Evolutionary conservation across 2,329 filamentous ascomycete genomes (phyloP).

Genomic region (Cladosporium sp.): DNA sequence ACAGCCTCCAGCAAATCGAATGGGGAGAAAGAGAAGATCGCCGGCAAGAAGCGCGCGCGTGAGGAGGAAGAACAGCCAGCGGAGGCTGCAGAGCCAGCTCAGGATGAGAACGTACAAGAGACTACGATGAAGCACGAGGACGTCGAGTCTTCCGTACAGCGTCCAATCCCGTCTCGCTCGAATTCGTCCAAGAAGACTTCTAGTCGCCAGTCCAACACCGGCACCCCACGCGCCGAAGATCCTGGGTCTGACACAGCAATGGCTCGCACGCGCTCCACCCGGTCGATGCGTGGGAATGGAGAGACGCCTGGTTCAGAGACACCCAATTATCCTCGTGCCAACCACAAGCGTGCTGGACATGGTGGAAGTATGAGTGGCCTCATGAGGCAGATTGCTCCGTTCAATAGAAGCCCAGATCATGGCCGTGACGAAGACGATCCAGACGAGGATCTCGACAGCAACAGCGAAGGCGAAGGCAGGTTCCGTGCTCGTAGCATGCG

Average conservation of each 20-base stretch:
- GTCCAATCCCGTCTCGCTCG: conserved; percentile 21
- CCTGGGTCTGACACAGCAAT: conserved; percentile 29
- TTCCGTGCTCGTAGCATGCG: conserved; percentile 5
- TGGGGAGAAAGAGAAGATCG: conserved; percentile 20
- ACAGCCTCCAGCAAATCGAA: conserved; percentile 14
- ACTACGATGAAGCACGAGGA: conserved; percentile 14
- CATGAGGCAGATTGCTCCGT: conserved; percentile 36
- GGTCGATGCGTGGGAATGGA: conserved; percentile 34
- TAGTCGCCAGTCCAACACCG: conserved; percentile 44
- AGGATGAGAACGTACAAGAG: conserved; percentile 13
- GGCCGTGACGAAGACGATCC: conserved; percentile 35
- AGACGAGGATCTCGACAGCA: conserved; percentile 19
- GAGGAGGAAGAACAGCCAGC: conserved; percentile 16
- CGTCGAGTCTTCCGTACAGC: conserved; percentile 46
- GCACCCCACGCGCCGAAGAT: conserved; percentile 38
- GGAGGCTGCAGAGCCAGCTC: conserved; percentile 14
- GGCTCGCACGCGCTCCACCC: conserved; percentile 40
- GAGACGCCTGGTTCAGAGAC: conserved; percentile 2
- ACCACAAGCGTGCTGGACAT: not conserved
- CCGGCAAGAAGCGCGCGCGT: conserved; percentile 13
- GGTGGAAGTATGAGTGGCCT: conserved; percentile 31
- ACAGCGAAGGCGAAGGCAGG: conserved; percentile 6
- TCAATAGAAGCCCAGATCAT: conserved; percentile 34
- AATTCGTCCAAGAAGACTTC: conserved; percentile 29
- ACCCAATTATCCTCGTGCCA: conserved; percentile 5